These are phyloP conservation scores for Neurospora intermedia DNA, from an alignment of 495 filamentous ascomycete genomes.

Conservation along the genomic window DNA sequence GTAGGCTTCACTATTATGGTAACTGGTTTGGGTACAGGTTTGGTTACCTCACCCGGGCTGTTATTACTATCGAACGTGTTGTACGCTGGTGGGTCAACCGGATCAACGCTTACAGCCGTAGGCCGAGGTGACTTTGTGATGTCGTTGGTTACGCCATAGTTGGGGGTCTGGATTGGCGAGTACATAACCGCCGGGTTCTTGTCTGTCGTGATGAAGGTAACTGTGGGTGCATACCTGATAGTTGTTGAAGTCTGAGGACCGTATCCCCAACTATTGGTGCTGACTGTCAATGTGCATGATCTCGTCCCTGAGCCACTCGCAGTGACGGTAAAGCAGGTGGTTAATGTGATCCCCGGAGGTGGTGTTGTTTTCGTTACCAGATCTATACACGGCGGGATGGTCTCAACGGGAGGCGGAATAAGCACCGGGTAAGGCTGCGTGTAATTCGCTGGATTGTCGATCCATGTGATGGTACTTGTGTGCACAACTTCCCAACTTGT, in stretches of 20 bases:
- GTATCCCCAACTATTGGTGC: slow-evolving; percentile 11
- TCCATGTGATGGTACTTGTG: slow-evolving; percentile 36
- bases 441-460: slow-evolving; percentile 31
- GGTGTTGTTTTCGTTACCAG: neutral
- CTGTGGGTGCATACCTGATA: slow-evolving; percentile 6
- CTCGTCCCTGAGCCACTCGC: slow-evolving; percentile 12
- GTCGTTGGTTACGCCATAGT: slow-evolving; percentile 29
- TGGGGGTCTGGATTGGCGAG: slow-evolving; percentile 25
- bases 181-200: slow-evolving; percentile 40
- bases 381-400: slow-evolving; percentile 23
- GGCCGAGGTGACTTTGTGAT: neutral
- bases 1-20: slow-evolving; percentile 30
- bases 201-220: slow-evolving; percentile 35
- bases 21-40: slow-evolving; percentile 9
- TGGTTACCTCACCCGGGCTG: slow-evolving; percentile 1
- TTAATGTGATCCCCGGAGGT: slow-evolving; percentile 25
- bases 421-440: slow-evolving; percentile 31
- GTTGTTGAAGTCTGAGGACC: slow-evolving; percentile 5
- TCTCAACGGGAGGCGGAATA: slow-evolving; percentile 19
- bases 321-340: slow-evolving; percentile 19
- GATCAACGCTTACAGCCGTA: slow-evolving; percentile 9
- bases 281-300: slow-evolving; percentile 14
- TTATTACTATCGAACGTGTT: slow-evolving; percentile 6
- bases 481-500: slow-evolving; percentile 31
- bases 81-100: slow-evolving; percentile 23